phyloP scores from a whole-genome alignment of 495 filamentous ascomycete genomes.

The Entonaema liquescens region DNA sequence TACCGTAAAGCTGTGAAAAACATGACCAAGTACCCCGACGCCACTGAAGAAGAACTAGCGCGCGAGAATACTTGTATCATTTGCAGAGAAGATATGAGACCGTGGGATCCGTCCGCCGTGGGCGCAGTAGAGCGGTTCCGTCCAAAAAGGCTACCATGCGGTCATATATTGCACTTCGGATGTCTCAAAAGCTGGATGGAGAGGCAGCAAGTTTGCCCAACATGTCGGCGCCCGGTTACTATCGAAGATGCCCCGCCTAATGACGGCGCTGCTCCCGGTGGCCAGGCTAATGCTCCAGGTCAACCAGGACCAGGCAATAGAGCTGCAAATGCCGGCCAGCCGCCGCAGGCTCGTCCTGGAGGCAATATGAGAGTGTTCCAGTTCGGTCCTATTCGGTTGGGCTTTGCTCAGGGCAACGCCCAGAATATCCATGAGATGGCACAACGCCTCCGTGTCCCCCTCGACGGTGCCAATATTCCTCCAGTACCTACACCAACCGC shows the following conservation, averaged over 20 bases:
- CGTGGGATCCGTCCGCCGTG: constrained; percentile 64
- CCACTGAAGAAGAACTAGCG: constrained; percentile 82
- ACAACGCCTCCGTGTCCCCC: constrained; percentile 49
- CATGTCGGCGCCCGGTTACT: constrained; percentile 85
- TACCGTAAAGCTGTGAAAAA: constrained; percentile 89
- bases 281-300: constrained; percentile 40
- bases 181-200: constrained; percentile 98
- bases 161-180: constrained; percentile 92
- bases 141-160: constrained; percentile 95
- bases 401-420: constrained; percentile 60
- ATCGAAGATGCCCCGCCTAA: constrained; percentile 38
- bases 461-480: constrained; percentile 26
- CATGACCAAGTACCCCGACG: constrained; percentile 93
- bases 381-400: constrained; percentile 67
- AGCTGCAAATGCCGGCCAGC: constrained; percentile 42
- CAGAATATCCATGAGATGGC: constrained; percentile 60
- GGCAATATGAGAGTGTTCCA: constrained; percentile 60
- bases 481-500: constrained; percentile 36
- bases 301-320: constrained; percentile 42
- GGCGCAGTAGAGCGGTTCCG: constrained; percentile 78
- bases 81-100: constrained; percentile 93
- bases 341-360: constrained; percentile 34
- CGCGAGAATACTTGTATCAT: constrained; percentile 96
- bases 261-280: constrained; percentile 24
- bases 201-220: constrained; percentile 96